A percentile compares a stretch with the other conserved stretches of the same genome.
phyloP scores from a whole-genome alignment of 257 asterid genomes.

The Eustoma russellianum region DNA sequence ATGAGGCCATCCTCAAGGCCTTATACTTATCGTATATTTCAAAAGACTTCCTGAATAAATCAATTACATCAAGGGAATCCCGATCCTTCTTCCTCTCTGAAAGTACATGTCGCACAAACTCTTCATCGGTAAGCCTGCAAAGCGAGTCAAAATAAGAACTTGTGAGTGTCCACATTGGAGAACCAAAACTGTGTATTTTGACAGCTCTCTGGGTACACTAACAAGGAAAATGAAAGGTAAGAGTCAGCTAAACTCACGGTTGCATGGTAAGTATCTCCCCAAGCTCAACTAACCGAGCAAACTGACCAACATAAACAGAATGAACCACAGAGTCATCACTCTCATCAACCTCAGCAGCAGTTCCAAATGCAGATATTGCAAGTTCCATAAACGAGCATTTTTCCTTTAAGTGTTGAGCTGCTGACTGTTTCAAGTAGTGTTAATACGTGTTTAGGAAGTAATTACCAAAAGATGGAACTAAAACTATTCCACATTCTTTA shows the following conservation, averaged over 20 bases:
- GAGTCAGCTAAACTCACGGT: slow-evolving; percentile 51
- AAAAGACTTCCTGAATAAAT: slow-evolving; percentile 71
- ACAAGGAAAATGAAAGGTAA: neutral
- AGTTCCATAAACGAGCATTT: slow-evolving; percentile 62
- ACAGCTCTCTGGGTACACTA: neutral
- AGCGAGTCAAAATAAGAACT: slow-evolving; percentile 4
- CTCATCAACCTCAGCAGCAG: slow-evolving; percentile 43
- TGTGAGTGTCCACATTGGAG: neutral
- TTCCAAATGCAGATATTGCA: slow-evolving; percentile 68
- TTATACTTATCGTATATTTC: slow-evolving; percentile 61
- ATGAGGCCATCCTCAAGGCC: slow-evolving; percentile 79
- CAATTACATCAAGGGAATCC: slow-evolving; percentile 82
- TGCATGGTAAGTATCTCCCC: slow-evolving; percentile 50
- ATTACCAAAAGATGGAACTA: too few relatives aligned
- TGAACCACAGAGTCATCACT: slow-evolving; percentile 72
- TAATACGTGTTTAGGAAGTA: too few relatives aligned
- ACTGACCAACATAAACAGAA: slow-evolving; percentile 82
- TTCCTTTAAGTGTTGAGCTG: slow-evolving; percentile 80
- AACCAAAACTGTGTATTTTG: neutral
- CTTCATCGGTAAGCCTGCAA: slow-evolving; percentile 80
- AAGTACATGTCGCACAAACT: slow-evolving; percentile 53
- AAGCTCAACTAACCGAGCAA: slow-evolving; percentile 72
- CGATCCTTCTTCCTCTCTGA: slow-evolving; percentile 73
- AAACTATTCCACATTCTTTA: too few relatives aligned
- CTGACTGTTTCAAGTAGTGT: slow-evolving; percentile 45